A percentile compares a stretch with the other conserved stretches of the same genome.
Evolutionary conservation across 768 basidiomycete genomes (phyloP).

Genomic region (Daedaleopsis nitida): DNA sequence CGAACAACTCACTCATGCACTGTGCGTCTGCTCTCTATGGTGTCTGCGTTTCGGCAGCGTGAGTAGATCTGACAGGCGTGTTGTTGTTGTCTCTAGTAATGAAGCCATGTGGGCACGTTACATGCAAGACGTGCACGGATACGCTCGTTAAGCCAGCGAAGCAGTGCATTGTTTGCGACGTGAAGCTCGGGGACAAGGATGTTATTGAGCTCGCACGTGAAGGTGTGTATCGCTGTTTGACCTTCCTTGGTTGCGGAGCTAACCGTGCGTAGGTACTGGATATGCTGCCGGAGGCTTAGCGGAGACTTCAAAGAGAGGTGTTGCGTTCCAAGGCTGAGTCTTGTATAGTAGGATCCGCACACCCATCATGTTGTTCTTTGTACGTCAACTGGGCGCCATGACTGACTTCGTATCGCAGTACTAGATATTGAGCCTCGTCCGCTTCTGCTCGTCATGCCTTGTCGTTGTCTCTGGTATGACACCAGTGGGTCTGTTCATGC

Average conservation of each 20-base stretch:
- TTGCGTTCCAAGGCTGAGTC: neutral
- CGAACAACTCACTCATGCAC: constrained; percentile 73
- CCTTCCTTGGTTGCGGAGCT: neutral
- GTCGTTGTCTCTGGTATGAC: too few relatives aligned
- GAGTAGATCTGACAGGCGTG: neutral
- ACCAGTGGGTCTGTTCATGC: too few relatives aligned
- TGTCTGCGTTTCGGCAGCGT: neutral
- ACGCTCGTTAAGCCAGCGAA: constrained; percentile 76
- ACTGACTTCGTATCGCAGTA: too few relatives aligned
- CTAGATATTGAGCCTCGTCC: too few relatives aligned
- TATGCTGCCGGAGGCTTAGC: constrained; percentile 94
- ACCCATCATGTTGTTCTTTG: too few relatives aligned
- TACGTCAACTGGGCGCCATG: too few relatives aligned
- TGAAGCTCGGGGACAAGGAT: constrained; percentile 61
- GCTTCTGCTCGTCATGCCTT: too few relatives aligned
- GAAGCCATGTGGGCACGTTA: constrained; percentile 88
- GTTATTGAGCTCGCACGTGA: constrained; percentile 86
- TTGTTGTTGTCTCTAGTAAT: constrained; percentile 49
- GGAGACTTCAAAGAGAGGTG: constrained; percentile 40
- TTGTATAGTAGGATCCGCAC: neutral
- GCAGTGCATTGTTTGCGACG: constrained; percentile 89
- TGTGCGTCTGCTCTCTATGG: constrained; percentile 47
- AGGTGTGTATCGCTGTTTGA: constrained; percentile 50
- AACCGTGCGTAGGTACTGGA: constrained; percentile 66
- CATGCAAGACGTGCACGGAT: constrained; percentile 90